Conservation (phyloP, 805 yeast species). For the Candida ficus region DNA sequence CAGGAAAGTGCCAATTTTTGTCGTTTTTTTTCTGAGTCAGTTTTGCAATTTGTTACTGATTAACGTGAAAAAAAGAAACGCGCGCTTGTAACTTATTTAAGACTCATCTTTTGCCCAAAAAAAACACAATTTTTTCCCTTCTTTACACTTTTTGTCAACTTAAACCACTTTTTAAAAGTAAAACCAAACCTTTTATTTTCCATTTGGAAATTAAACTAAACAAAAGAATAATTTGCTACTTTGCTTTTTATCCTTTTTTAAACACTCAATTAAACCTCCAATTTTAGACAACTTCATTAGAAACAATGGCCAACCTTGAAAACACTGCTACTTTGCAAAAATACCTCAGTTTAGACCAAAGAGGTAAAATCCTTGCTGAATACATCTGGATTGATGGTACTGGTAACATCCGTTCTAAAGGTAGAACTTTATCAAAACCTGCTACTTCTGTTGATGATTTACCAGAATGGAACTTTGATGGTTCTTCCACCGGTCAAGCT, state of each 20-base stretch:
- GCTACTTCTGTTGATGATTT: constrained; percentile 75
- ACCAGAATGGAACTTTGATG: constrained; percentile 99
- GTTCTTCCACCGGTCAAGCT: constrained; percentile 97
- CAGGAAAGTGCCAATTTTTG: background rate
- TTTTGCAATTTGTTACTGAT: constrained; percentile 2
- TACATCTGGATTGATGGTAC: constrained; percentile 97
- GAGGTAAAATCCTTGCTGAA: constrained; percentile 87
- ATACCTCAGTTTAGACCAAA: constrained; percentile 79
- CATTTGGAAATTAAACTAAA: background rate
- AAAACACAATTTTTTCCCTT: background rate
- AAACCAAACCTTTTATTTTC: background rate
- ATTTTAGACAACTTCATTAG: background rate
- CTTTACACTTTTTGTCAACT: background rate
- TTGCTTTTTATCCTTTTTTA: background rate
- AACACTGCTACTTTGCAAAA: constrained; percentile 80
- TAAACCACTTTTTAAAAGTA: constrained; percentile 1
- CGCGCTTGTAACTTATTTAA: constrained; percentile 1
- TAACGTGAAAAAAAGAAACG: constrained; percentile 5
- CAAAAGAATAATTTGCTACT: background rate
- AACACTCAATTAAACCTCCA: background rate
- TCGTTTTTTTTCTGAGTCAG: constrained; percentile 9
- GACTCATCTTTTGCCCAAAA: constrained; percentile 1
- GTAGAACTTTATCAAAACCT: constrained; percentile 72
- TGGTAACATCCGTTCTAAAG: constrained; percentile 89
- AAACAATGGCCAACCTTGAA: constrained; percentile 38